Evolutionary conservation across 2,329 filamentous ascomycete species (phyloP).

Genomic region (Hypoxylon sp.): DNA sequence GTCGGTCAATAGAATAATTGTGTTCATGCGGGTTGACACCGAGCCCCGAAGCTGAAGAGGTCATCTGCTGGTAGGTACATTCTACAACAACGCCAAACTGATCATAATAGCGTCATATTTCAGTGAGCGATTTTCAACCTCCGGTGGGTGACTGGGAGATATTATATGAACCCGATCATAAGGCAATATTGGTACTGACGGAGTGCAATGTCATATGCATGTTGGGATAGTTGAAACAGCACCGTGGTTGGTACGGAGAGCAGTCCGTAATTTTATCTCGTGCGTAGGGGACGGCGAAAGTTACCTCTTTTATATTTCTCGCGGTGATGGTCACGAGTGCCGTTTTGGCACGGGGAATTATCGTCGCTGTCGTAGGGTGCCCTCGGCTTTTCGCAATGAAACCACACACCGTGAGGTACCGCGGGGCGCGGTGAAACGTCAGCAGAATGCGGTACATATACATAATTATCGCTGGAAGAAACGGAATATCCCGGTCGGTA

Average conservation of each 20-base stretch:
- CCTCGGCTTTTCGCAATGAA: slow-evolving; percentile 31
- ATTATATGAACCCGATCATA: slow-evolving; percentile 38
- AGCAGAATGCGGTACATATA: slow-evolving; percentile 22
- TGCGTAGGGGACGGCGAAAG: slow-evolving; percentile 13
- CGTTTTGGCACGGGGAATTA: slow-evolving; percentile 4
- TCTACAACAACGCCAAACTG: slow-evolving; percentile 9
- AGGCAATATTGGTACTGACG: slow-evolving; percentile 23
- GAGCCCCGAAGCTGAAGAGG: neutral
- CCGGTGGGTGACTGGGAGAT: slow-evolving; percentile 28
- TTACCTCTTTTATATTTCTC: slow-evolving; percentile 17
- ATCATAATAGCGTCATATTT: slow-evolving; percentile 23
- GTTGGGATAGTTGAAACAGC: slow-evolving; percentile 9
- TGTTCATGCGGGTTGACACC: slow-evolving; percentile 9
- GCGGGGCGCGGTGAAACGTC: slow-evolving; percentile 37
- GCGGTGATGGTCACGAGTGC: slow-evolving; percentile 1
- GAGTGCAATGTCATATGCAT: slow-evolving; percentile 19
- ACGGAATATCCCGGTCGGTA: slow-evolving; percentile 30
- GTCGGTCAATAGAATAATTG: slow-evolving; percentile 2
- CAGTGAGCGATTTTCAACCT: slow-evolving; percentile 40
- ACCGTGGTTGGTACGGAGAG: slow-evolving; percentile 22
- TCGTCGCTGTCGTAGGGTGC: slow-evolving; percentile 7
- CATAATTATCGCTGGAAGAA: slow-evolving; percentile 16
- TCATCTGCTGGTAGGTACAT: slow-evolving; percentile 22
- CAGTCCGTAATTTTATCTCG: slow-evolving; percentile 8
- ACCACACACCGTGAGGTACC: slow-evolving; percentile 32